Conservation (phyloP, 305 asterid species). For the Salvia sclarea region DNA sequence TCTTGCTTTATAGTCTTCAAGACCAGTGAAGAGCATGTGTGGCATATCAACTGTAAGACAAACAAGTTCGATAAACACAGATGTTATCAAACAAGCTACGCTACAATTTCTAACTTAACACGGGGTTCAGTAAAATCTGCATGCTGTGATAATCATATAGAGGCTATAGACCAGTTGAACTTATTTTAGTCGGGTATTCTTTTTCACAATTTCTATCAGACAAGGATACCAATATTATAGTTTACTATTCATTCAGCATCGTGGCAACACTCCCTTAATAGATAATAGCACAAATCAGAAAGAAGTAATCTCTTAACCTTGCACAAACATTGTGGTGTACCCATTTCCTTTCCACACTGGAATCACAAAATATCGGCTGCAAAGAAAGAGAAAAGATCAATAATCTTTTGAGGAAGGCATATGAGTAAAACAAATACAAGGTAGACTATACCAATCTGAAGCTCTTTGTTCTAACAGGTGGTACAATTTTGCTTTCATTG, state of each 20-base stretch:
- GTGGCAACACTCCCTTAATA: neutral
- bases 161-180: neutral
- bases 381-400: slow-evolving; percentile 30
- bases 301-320: slow-evolving; percentile 52
- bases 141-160: no score
- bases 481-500: slow-evolving; percentile 71
- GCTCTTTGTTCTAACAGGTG: slow-evolving; percentile 75
- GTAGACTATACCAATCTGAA: slow-evolving; percentile 53
- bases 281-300: slow-evolving; percentile 9
- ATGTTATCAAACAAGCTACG: slow-evolving; percentile 4
- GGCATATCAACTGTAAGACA: slow-evolving; percentile 80
- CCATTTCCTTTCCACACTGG: slow-evolving; percentile 96
- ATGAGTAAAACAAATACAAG: slow-evolving; percentile 9
- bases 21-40: slow-evolving; percentile 86
- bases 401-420: slow-evolving; percentile 28
- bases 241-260: neutral
- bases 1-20: slow-evolving; percentile 90
- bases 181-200: no score
- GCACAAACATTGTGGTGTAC: slow-evolving; percentile 83
- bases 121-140: neutral
- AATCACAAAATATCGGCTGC: slow-evolving; percentile 86
- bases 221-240: neutral
- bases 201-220: neutral
- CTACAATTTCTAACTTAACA: neutral
- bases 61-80: slow-evolving; percentile 1